Base-by-base conservation (phyloP, 148 eudicot genomes). In the Chenopodium formosanum region DNA sequence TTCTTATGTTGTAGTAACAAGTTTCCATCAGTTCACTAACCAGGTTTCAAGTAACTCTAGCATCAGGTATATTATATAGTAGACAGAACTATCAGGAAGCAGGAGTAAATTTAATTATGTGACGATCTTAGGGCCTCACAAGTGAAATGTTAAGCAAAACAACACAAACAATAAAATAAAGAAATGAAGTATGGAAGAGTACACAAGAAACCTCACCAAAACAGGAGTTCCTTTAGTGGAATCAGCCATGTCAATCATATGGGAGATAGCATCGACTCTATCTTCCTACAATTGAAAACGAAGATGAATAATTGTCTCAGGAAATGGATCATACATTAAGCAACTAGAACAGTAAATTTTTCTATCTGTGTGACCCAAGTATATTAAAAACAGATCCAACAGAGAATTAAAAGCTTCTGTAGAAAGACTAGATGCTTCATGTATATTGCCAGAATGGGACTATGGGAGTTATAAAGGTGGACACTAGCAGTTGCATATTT, bases 161-260 rank as follows among this genome's bases (percentile, higher is more conserved):
- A 40, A 40, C 44, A 46, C n/a, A 25, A 50, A 29, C 9, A 48
- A 48, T 50, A 48, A 48, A 22, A 25, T 34, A n/a, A 14, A 13
- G 32, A n/a, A 23, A n/a, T 10, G 23, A 73, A 74, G 40, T 9
- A 48, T 14, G 11, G 31, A 20, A 46, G n/a, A 74, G 29, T 13
- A n/a, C 31, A 72, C 20, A 52, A 48, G 34, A 73, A 22, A 48
- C 27, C 77, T 74, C 63, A 74, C 77, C 77, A 74, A 74, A 48
- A 52, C 64, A 52, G 77, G 77, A 74, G 77, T 32, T 74, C 77
- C 77, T 74, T 52, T 50, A 11, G 60, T 12, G 60, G 60, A 47
- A 16, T 50, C 29, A 74, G 63, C 62, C 63, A 74, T 52, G 12
- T 74, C 63, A 50, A 74, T 47, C 77, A 74, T 50, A 50, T 7